Evolutionary conservation across 1,139 yeast species (phyloP).

Genomic region (Meyerozyma carpophila): DNA sequence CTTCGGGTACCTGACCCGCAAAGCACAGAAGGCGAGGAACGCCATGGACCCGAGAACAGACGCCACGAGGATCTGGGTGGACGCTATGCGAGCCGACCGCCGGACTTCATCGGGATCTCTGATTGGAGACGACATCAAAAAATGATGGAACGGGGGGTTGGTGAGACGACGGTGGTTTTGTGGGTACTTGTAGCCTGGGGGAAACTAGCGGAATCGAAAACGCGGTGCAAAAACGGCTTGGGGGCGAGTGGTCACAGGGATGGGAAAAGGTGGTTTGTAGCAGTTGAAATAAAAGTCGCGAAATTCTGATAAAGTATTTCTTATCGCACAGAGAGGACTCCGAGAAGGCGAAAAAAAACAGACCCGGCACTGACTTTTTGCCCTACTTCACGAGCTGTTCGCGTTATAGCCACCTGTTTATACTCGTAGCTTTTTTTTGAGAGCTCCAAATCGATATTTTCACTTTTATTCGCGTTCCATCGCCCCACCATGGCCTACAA

Average conservation of each 20-base stretch:
- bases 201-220: too few species aligned
- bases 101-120: constrained; percentile 1
- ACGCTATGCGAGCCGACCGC: constrained; percentile 24
- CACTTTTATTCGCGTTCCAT: background rate
- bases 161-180: too few species aligned
- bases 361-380: too few species aligned
- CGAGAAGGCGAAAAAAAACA: too few species aligned
- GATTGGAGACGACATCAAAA: background rate
- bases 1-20: constrained; percentile 63
- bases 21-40: constrained; percentile 55
- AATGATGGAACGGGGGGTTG: background rate
- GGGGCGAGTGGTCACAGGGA: too few species aligned
- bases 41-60: constrained; percentile 59
- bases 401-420: background rate
- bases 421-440: background rate
- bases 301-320: too few species aligned
- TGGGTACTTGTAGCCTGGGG: too few species aligned
- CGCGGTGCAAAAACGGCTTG: too few species aligned
- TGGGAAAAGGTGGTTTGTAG: too few species aligned
- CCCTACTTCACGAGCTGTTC: too few species aligned
- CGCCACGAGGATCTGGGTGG: constrained; percentile 59
- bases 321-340: too few species aligned
- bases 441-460: background rate
- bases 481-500: background rate
- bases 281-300: too few species aligned